These are phyloP conservation scores for Tetrahymena elliotti DNA, from an alignment of 73 alveolate genomes.

Conservation along the genomic window DNA sequence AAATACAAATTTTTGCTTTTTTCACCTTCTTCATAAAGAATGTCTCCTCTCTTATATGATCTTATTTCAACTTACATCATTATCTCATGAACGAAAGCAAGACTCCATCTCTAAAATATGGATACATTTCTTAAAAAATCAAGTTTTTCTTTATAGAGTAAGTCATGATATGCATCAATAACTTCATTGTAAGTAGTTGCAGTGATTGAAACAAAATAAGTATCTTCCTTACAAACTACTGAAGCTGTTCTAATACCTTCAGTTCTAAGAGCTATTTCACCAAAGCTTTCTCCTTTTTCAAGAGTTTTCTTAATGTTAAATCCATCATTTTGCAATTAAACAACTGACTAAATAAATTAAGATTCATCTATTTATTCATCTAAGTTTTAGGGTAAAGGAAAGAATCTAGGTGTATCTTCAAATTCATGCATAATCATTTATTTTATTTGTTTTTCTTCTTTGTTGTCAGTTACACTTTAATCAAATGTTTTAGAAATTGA, in stretches of 20 bases:
- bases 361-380: neutral
- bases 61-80: neutral
- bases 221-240: conserved; percentile 65
- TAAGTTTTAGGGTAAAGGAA: neutral
- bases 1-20: neutral
- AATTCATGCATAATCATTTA: neutral
- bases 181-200: neutral
- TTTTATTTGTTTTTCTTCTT: neutral
- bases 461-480: neutral
- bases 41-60: neutral
- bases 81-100: neutral
- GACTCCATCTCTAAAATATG: neutral
- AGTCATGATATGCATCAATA: neutral
- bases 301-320: conserved; percentile 41
- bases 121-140: neutral
- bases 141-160: neutral
- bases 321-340: neutral
- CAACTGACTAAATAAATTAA: neutral
- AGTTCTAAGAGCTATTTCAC: conserved; percentile 88
- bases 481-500: neutral
- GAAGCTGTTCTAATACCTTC: conserved; percentile 91
- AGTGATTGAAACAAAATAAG: conserved; percentile 59
- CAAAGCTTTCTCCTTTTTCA: conserved; percentile 79
- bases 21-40: neutral
- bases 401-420: neutral